Conservation (phyloP, 2,329 filamentous ascomycete species). For the Gnomoniopsis sp. region DNA sequence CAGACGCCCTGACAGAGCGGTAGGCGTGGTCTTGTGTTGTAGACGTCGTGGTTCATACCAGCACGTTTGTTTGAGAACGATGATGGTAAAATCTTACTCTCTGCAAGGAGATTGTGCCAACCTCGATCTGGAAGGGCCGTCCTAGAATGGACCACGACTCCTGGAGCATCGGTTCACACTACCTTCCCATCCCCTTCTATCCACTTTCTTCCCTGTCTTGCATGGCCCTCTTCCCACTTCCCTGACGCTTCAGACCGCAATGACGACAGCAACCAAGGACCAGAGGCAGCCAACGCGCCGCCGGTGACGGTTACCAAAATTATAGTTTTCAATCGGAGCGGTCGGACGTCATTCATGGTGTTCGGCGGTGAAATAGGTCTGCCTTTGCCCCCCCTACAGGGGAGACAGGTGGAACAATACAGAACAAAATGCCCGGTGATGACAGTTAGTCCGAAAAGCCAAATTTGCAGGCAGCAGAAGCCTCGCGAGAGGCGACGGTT, state of each 20-base stretch:
- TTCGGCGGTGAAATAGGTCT: neutral
- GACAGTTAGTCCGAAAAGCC: slow-evolving; percentile 36
- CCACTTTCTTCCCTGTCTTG: neutral
- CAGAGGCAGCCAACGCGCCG: slow-evolving; percentile 1
- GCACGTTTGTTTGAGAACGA: no score
- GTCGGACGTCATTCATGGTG: slow-evolving; percentile 8
- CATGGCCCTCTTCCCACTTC: neutral
- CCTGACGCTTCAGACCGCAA: slow-evolving; percentile 18
- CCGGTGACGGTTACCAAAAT: slow-evolving; percentile 24
- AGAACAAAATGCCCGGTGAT: slow-evolving; percentile 30
- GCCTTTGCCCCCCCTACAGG: neutral
- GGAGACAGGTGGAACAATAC: neutral
- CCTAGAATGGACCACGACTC: neutral
- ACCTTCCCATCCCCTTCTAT: neutral
- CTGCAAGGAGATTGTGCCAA: no score
- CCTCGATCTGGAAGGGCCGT: no score
- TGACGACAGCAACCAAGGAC: slow-evolving; percentile 22
- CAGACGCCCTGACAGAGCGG: slow-evolving; percentile 15
- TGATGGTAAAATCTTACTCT: no score
- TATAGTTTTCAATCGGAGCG: slow-evolving; percentile 42
- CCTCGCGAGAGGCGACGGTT: slow-evolving; percentile 25
- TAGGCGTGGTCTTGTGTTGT: neutral
- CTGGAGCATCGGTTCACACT: neutral
- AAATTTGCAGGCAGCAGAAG: slow-evolving; percentile 38
- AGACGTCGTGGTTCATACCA: neutral